Base-by-base conservation (phyloP, 495 filamentous ascomycete species). In the Aspergillus sclerotiicarbonarius region DNA sequence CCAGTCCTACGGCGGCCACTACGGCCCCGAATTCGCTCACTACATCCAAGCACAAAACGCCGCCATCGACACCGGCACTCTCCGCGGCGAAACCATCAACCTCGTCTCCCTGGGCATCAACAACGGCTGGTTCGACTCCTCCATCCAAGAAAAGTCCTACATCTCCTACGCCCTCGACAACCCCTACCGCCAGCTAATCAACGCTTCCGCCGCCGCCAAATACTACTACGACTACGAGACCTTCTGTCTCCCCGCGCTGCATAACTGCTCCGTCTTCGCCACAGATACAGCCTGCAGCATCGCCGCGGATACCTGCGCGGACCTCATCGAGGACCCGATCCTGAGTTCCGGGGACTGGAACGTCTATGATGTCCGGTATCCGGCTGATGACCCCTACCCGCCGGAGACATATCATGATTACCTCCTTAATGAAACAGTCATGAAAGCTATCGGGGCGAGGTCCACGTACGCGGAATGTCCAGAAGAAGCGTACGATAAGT, bases 1-100 rank as follows among this genome's bases (percentile, higher is more conserved):
- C 9, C 33, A 84, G 67, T 81, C 77, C 0, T 85, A 85, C 56
- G 82, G 82, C 19, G 82, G 81, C 6, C 81, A 83, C 58, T 84
- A 82, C 54, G 67, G 63, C 1, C 82, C 82, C 12, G 80, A 75
- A 44, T 84, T 84, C 55, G 74, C 75, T 3, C 58, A 70, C 33
- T 82, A 83, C 60, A 78, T 84, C 53, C 62, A 78, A 51, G 54
- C 75, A 10, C 80, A 83, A 62, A 86, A 86, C 60, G 63, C 67
- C 5, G 75, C 67, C 9, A 75, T 81, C 52, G 60, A 63, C 19
- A 53, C 58, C 9, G 78, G 78, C 4, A 62, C 62, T 7, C 51
- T 79, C 10, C 59, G 58, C 3, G 80, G 79, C 15, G 66, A 83
- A 39, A 73, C 76, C 12, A 75, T 86, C 57, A 67, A 76, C 30